Evolutionary conservation across 2,329 filamentous ascomycete genomes (phyloP), one percentile per base, ranked within the genome.

Genomic region (Arthrobotrys sphaeroides): DNA sequence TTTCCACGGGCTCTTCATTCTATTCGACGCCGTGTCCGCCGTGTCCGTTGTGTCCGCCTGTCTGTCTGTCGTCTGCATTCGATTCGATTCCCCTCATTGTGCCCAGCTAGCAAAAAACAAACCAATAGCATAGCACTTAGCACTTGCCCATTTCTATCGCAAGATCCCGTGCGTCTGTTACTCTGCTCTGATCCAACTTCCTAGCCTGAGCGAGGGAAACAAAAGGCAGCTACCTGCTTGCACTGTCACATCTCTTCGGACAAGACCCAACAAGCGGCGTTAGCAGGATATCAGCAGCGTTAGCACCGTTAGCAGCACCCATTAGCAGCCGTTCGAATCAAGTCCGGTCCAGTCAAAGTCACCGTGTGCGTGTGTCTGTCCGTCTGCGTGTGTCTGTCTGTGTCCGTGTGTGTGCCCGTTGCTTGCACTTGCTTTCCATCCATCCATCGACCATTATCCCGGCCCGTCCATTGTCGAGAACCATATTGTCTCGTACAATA

Each of bases 141-240:
- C 70, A 74, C 70, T 74, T 74, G 47, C 70, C 70, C 55, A 62
- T 74, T 74, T 74, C 70, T 74, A 47, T 74, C 64, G 57, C 64
- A 55, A 49, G 61, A 65, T 65, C 70, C 62, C 70, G 70, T 74
- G 70, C 55, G 31, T 53, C 68, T 57, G 31, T 33, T 38, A 53
- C 64, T n/a, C n/a, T 43, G 49, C 68, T 74, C 70, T 74, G 53
- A 67, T 67, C 70, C 53, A 74, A 61, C 70, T 74, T 74, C 70
- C 70, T 74, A 74, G 70, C 70, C 67, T 55, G 70, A 74, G 57
- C 64, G 60, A 67, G 28, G 49, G 42, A 67, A 57, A 43, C 70
- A 64, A 74, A 74, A 74, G 70, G 70, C 70, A 74, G 70, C 70
- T 74, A 38, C 38, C 24, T 31, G 9, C 33, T 60, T 40, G 26